phyloP scores from a whole-genome alignment of 108 stramenopile genomes.

The Schizochytrium sp. region DNA sequence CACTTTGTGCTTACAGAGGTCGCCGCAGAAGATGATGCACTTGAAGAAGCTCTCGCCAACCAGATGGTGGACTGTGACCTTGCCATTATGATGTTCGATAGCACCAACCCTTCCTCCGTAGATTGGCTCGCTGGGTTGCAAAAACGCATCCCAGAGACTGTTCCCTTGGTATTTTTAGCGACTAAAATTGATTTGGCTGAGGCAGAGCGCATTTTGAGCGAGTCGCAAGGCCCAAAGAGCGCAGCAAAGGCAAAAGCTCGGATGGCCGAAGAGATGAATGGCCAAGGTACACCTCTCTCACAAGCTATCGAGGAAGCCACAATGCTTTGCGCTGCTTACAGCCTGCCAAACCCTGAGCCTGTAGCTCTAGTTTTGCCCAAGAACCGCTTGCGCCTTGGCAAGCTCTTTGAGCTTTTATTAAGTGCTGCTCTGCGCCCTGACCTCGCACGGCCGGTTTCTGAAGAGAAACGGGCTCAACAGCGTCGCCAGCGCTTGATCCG shows the following conservation, averaged over 20 bases:
- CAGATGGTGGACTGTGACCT: constrained; percentile 55
- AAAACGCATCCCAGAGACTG: constrained; percentile 35
- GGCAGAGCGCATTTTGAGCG: neutral
- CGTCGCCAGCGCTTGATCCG: neutral
- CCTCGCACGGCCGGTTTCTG: constrained; percentile 52
- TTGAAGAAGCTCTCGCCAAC: constrained; percentile 57
- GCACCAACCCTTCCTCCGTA: constrained; percentile 54
- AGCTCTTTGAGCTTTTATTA: constrained; percentile 37
- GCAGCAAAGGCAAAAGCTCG: constrained; percentile 22
- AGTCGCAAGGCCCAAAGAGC: neutral
- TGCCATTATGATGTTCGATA: constrained; percentile 55
- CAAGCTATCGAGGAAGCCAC: constrained; percentile 54
- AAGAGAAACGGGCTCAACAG: constrained; percentile 19
- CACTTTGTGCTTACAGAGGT: constrained; percentile 45
- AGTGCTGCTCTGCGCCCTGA: constrained; percentile 29
- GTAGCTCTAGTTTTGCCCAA: constrained; percentile 32
- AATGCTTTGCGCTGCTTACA: constrained; percentile 54
- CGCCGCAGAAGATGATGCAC: constrained; percentile 55
- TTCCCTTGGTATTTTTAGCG: constrained; percentile 42
- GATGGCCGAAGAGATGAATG: neutral
- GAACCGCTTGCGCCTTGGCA: neutral
- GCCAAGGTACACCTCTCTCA: neutral
- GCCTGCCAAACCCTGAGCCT: constrained; percentile 32
- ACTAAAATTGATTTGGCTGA: constrained; percentile 46
- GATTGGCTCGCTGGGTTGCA: constrained; percentile 37